Evolutionary conservation across 768 basidiomycete species (phyloP).

Genomic region (Tubosaeta brunneosetosa): DNA sequence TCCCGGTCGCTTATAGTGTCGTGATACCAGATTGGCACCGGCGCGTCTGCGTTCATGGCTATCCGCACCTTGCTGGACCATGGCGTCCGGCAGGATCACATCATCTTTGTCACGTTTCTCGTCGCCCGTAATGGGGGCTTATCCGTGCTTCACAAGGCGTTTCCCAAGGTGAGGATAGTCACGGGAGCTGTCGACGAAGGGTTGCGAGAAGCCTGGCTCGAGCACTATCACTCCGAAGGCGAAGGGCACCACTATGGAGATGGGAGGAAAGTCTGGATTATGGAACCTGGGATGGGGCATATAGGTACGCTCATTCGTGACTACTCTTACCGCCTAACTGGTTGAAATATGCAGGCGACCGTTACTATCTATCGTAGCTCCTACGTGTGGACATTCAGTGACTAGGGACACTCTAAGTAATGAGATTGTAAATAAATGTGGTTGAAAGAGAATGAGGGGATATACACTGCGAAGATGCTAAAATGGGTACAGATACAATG

Average conservation of each 20-base stretch:
- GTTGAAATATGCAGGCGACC: constrained; percentile 30
- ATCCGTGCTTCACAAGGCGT: constrained; percentile 71
- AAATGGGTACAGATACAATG: constrained; percentile 4
- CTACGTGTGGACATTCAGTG: constrained; percentile 12
- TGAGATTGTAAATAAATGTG: constrained; percentile 8
- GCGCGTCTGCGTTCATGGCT: constrained; percentile 91
- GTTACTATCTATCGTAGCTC: constrained; percentile 34
- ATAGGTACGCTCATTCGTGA: constrained; percentile 50
- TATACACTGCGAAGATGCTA: constrained; percentile 14
- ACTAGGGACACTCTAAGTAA: constrained; percentile 3
- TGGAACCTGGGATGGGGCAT: constrained; percentile 86
- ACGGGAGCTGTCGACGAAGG: constrained; percentile 79
- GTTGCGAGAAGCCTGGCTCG: constrained; percentile 71
- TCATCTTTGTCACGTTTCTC: constrained; percentile 87
- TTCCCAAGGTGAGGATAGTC: constrained; percentile 80
- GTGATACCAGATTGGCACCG: constrained; percentile 78
- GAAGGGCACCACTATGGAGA: constrained; percentile 38
- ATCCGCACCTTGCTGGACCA: constrained; percentile 92
- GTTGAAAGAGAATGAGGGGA: constrained; percentile 11
- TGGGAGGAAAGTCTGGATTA: constrained; percentile 70
- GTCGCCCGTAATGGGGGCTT: constrained; percentile 81
- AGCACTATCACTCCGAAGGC: constrained; percentile 48
- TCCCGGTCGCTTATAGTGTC: not conserved
- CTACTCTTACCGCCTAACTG: not conserved
- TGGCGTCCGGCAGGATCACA: constrained; percentile 76